Evolutionary conservation across 768 basidiomycete genomes (phyloP).

Genomic region (Phallus indusiatus): DNA sequence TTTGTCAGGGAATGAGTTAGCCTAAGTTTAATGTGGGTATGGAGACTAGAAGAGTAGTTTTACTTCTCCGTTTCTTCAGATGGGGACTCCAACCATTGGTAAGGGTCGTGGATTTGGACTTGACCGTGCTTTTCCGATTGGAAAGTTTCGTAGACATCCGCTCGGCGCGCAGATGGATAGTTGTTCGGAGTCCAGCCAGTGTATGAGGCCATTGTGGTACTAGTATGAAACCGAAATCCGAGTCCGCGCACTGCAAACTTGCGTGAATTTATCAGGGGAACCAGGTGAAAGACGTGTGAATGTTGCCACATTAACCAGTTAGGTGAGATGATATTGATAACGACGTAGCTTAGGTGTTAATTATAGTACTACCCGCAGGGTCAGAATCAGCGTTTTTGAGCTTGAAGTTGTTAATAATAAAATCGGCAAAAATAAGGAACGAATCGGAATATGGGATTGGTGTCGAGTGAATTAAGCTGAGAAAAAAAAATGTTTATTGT

Average conservation of each 20-base stretch:
- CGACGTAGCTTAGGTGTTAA: background rate
- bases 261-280: background rate
- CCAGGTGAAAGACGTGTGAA: background rate
- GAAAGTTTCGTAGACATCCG: constrained; percentile 60
- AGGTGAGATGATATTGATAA: background rate
- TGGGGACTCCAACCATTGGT: constrained; percentile 63
- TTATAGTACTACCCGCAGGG: background rate
- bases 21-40: too few relatives aligned
- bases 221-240: background rate
- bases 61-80: constrained; percentile 49
- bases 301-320: background rate
- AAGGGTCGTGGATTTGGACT: constrained; percentile 60
- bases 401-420: too few relatives aligned
- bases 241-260: background rate
- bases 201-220: constrained; percentile 25
- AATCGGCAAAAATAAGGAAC: too few relatives aligned
- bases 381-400: too few relatives aligned
- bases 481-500: too few relatives aligned
- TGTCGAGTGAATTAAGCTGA: too few relatives aligned
- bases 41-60: too few relatives aligned
- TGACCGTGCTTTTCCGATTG: constrained; percentile 52
- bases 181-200: constrained; percentile 45
- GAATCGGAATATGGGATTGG: too few relatives aligned
- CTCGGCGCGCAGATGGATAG: constrained; percentile 59
- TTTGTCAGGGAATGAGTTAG: background rate